Base-by-base conservation (phyloP, 176 grass and related monocot species). In the Alloteropsis semialata region DNA sequence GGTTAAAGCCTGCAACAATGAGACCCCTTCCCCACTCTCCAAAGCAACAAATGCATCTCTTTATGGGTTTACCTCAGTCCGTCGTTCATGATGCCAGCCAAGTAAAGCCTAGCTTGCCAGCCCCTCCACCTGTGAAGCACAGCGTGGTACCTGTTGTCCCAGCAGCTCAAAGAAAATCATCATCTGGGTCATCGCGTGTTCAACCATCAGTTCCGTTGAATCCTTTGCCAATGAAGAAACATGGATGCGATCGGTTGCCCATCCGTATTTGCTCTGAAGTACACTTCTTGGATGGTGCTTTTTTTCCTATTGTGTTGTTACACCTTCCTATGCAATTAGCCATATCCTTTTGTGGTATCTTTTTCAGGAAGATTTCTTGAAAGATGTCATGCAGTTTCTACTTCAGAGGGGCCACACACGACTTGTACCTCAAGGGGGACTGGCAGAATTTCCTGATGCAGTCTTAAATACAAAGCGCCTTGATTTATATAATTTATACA, bases 401-500 rank as follows among this genome's bases (percentile, higher is more conserved):
- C 22, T 92, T 43, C 84, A 80, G 33, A 92, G 90, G 76, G 93
- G 93, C 3, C 82, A 92, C 59, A 74, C 3, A 58, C 85, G 85
- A 53, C 89, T 95, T 13, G 85, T 92, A 86, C 87, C 93, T 38
- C 93, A 92, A 67, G 90, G 89, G 58, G 93, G 90, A 82, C 37
- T 90, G 17, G 77, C 90, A 19, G 87, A 92, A 77, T 95, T 95
- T 74, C 93, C 90, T 50, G 93, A 95, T 37, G 93, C 77, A 30
- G 67, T 95, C 63, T 79, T 95, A 60, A 95, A 95, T 78, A 65
- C 93, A 77, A 95, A 92, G 69, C 87, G 93, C 36, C 87, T 95
- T 34, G 93, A 95, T 84, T 80, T 95, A 48, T 92, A 88, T 88
- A 95, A 92, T 71, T 90, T 90, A 73, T 95, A 95, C 84, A 95